Evolutionary conservation across 176 grass and related monocot species (phyloP), one percentile per base, ranked within the genome.

Genomic region (Cenchrus purpureus): DNA sequence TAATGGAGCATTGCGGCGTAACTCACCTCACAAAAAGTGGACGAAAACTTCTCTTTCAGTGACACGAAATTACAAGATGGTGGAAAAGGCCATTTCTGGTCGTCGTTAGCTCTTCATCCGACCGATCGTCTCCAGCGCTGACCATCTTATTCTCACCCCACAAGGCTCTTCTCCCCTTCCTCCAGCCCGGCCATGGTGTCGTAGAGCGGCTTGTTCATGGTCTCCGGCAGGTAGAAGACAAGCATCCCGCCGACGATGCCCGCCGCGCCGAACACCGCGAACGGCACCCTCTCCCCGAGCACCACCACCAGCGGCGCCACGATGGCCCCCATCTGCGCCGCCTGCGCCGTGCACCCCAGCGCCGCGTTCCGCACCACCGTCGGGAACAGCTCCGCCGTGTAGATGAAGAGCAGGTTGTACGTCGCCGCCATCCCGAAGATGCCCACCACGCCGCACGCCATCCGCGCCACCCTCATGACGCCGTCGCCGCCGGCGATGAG

Each of bases 351-450:
- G 77, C 88, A 98, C 1, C 97, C 97, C 3, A 94, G 79, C 10
- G 89, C 91, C 4, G 84, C 90, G 55, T 94, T 94, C 54, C 97
- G 79, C 68, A 98, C 97, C 63, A 87, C 88, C 14, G 97, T 98
- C 5, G 97, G 97, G 84, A 98, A 94, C 45, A 98, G 88, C 89
- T 98, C 96, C 5, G 88, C 76, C 11, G 93, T 89, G 86, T 92
- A 98, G 32, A 98, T 90, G 57, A 92, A 90, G 50, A 98, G 19
- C 65, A 95, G 69, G 82, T 94, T 98, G 74, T 94, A 95, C 31
- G 96, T 92, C 7, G 91, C 91, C 4, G 91, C 89, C 86, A 98
- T 88, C 16, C 93, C 91, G 58, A 98, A 98, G 51, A 98, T 94
- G 12, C 96, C 93, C 4, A 94, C 52, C 15, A 95, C 79, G 17